phyloP scores from a whole-genome alignment of 2,329 filamentous ascomycete genomes.

The Drechslerella stenobrocha region DNA sequence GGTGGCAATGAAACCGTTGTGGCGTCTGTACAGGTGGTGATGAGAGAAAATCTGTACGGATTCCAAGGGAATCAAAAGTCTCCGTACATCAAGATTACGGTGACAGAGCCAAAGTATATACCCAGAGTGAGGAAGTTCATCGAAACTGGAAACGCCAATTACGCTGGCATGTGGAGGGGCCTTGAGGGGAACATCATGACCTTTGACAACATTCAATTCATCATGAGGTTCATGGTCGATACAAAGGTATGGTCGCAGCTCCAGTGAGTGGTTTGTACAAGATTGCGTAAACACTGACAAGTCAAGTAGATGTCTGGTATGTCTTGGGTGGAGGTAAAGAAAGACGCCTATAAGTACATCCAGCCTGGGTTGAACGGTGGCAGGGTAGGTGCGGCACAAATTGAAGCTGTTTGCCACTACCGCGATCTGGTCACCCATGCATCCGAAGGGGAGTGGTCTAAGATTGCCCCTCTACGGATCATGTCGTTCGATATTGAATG shows the following conservation, averaged over 20 bases:
- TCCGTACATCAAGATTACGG: slow-evolving; percentile 89
- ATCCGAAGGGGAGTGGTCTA: slow-evolving; percentile 91
- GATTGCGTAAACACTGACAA: slow-evolving; percentile 22
- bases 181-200: slow-evolving; percentile 75
- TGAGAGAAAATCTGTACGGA: slow-evolving; percentile 88
- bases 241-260: slow-evolving; percentile 66
- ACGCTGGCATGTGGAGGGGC: slow-evolving; percentile 83
- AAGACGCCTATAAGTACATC: slow-evolving; percentile 72
- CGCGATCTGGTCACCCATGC: slow-evolving; percentile 81
- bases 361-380: slow-evolving; percentile 59
- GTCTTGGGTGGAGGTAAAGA: slow-evolving; percentile 84
- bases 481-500: slow-evolving; percentile 99
- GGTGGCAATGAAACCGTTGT: slow-evolving; percentile 70
- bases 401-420: slow-evolving; percentile 85
- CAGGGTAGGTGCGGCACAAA: slow-evolving; percentile 90
- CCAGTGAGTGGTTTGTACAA: slow-evolving; percentile 14
- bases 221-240: slow-evolving; percentile 97
- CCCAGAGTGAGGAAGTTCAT: slow-evolving; percentile 73
- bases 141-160: slow-evolving; percentile 77
- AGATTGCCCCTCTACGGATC: slow-evolving; percentile 91
- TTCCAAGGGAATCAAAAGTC: slow-evolving; percentile 92
- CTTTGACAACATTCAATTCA: slow-evolving; percentile 94
- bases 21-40: slow-evolving; percentile 75
- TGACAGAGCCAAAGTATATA: slow-evolving; percentile 85
- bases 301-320: slow-evolving; percentile 89